Evolutionary conservation across 2,329 filamentous ascomycete species (phyloP), one percentile per base, ranked within the genome.

Genomic region (Verticillium zaregamsianum): DNA sequence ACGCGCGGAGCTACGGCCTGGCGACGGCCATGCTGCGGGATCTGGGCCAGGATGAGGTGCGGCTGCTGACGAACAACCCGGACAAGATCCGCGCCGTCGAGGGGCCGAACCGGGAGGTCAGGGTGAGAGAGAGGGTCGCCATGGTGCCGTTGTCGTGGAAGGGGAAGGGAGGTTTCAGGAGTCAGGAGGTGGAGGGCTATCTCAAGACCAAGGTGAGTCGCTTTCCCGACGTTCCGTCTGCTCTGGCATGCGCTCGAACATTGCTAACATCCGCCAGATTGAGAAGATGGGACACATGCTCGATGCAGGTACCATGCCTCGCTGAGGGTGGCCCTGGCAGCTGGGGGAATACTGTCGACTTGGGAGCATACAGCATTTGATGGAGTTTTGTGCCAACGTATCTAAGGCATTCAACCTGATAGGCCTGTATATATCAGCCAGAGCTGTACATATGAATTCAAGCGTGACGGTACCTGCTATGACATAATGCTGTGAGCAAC

Each of bases 121-220:
- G 90, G 9, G 95, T 99, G 2, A 91, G 85, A 67, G 94, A 98
- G 76, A 80, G 95, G 55, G 93, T 99, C 14, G 89, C 93, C 2
- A 99, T 99, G 95, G 89, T 99, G 62, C 95, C 95, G 3, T 74
- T 98, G 64, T 93, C 92, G 11, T 99, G 95, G 95, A 91, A 91
- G 72, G 92, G 91, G 1, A 86, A 88, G 68, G 89, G 89, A 49
- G 95, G 95, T 0, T 92, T 98, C 65, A 86, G 87, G 64, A 94
- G 94, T 70, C 85, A 88, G 60, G 95, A 99, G 77, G 91, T 98
- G 56, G 92, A 97, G 69, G 93, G 91, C 7, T 99, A 99, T 79
- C 79, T 99, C 65, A 91, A 90, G 74, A 97, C 95, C 3, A 99
- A 99, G 88, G 92, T 94, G 72, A 73, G 86, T 76, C 37, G 25